These are phyloP conservation scores for Nicotiana otophora DNA, from an alignment of 257 asterid species.

Conservation along the genomic window DNA sequence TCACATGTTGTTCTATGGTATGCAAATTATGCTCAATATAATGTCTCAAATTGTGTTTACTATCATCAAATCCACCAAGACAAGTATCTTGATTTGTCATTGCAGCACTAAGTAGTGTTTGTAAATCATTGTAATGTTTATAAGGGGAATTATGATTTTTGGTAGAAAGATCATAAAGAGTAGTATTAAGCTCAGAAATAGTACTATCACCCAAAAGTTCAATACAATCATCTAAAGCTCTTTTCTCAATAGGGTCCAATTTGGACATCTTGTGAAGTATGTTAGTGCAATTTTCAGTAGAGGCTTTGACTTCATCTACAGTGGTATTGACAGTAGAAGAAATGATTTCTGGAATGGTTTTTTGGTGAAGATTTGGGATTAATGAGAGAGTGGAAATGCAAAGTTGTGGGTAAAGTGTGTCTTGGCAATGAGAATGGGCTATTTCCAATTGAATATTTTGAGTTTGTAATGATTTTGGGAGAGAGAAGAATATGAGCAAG, in stretches of 20 bases:
- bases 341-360: constrained; percentile 59
- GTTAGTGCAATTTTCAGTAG: constrained; percentile 45
- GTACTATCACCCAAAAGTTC: constrained; percentile 57
- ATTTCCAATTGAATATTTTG: constrained; percentile 39
- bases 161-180: constrained; percentile 39
- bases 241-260: constrained; percentile 47
- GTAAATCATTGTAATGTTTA: constrained; percentile 48
- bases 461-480: not conserved
- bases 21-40: constrained; percentile 43
- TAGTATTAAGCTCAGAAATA: constrained; percentile 30
- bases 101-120: constrained; percentile 76
- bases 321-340: constrained; percentile 59
- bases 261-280: constrained; percentile 44
- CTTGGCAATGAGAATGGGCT: constrained; percentile 57
- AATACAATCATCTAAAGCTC: constrained; percentile 73
- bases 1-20: constrained; percentile 56
- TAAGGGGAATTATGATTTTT: constrained; percentile 21
- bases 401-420: constrained; percentile 59
- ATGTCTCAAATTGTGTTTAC: constrained; percentile 42
- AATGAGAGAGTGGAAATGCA: constrained; percentile 63
- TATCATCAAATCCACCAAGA: constrained; percentile 66
- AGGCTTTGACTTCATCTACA: constrained; percentile 40
- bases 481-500: not conserved
- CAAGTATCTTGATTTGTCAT: constrained; percentile 94
- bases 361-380: constrained; percentile 51